A percentile compares a stretch with the other conserved stretches of the same genome.
These are phyloP conservation scores for Hygrophoropsis aurantiaca DNA, from an alignment of 768 basidiomycete species.

Conservation along the genomic window DNA sequence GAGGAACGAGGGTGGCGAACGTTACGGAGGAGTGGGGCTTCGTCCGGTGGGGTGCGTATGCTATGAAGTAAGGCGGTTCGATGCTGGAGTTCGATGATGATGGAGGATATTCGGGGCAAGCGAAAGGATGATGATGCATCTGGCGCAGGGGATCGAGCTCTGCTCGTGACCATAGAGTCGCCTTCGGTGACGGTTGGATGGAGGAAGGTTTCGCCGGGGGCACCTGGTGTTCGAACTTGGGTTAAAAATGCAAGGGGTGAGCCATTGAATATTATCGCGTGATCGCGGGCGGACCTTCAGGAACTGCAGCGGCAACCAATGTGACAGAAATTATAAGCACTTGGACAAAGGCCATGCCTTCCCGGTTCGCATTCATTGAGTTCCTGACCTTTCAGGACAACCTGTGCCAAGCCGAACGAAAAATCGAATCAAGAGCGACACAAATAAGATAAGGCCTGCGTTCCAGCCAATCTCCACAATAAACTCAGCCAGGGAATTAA, in stretches of 20 bases:
- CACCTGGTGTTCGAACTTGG: slow-evolving; percentile 85
- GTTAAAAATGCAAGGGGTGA: not conserved
- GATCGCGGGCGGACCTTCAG: slow-evolving; percentile 67
- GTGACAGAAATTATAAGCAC: slow-evolving; percentile 95
- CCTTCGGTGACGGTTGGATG: slow-evolving; percentile 96
- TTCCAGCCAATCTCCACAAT: slow-evolving; percentile 89
- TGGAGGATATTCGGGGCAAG: slow-evolving; percentile 75
- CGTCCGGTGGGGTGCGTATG: slow-evolving; percentile 61
- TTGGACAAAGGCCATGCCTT: slow-evolving; percentile 88
- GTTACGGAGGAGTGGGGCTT: slow-evolving; percentile 46
- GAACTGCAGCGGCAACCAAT: slow-evolving; percentile 83
- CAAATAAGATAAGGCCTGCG: slow-evolving; percentile 82
- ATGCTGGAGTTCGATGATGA: slow-evolving; percentile 1
- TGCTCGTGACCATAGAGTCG: slow-evolving; percentile 57
- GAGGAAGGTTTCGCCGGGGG: slow-evolving; percentile 93
- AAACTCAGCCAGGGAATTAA: slow-evolving; percentile 90
- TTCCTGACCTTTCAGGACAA: slow-evolving; percentile 60
- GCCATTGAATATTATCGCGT: too few relatives aligned
- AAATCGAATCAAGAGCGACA: slow-evolving; percentile 88
- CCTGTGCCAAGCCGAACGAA: slow-evolving; percentile 79
- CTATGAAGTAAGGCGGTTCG: slow-evolving; percentile 50
- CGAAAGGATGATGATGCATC: slow-evolving; percentile 75
- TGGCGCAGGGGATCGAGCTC: slow-evolving; percentile 60
- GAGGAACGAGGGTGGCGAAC: too few relatives aligned
- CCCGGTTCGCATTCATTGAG: slow-evolving; percentile 75